Evolutionary conservation across 495 filamentous ascomycete species (phyloP).

Genomic region (Bacidia rubella): DNA sequence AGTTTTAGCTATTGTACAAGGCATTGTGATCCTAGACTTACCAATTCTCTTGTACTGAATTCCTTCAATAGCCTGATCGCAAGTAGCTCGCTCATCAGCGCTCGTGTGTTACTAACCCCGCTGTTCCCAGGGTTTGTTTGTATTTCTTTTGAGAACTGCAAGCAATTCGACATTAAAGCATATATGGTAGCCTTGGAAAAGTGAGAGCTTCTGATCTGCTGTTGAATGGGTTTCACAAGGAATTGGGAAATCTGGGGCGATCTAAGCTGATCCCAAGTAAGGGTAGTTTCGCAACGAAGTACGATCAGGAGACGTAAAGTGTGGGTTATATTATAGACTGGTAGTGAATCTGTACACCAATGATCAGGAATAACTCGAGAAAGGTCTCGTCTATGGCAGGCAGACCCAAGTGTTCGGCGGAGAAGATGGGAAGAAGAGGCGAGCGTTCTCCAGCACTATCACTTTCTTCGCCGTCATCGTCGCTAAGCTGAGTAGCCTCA

Average conservation of each 20-base stretch:
- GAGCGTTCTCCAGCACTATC: conserved; percentile 43
- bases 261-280: conserved; percentile 91
- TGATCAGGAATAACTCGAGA: background rate
- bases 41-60: conserved; percentile 71
- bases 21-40: conserved; percentile 6
- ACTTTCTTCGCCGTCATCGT: conserved; percentile 35
- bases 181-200: conserved; percentile 79
- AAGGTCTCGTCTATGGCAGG: background rate
- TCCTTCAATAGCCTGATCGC: conserved; percentile 82
- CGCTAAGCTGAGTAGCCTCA: conserved; percentile 29
- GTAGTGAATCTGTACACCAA: conserved; percentile 44
- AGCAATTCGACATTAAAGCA: conserved; percentile 79
- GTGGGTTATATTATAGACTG: conserved; percentile 83
- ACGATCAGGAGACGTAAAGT: conserved; percentile 70
- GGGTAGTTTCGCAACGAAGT: conserved; percentile 72
- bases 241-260: conserved; percentile 94
- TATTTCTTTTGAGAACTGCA: conserved; percentile 83
- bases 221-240: conserved; percentile 79
- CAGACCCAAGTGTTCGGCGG: conserved; percentile 63
- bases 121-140: conserved; percentile 68
- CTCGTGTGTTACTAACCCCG: conserved; percentile 67
- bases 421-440: conserved; percentile 71
- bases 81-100: conserved; percentile 80
- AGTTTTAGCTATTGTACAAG: conserved; percentile 10
- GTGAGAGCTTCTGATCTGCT: conserved; percentile 64